phyloP scores from a whole-genome alignment of 192 early-diverging fungal genomes.

The Coemansia sp. region DNA sequence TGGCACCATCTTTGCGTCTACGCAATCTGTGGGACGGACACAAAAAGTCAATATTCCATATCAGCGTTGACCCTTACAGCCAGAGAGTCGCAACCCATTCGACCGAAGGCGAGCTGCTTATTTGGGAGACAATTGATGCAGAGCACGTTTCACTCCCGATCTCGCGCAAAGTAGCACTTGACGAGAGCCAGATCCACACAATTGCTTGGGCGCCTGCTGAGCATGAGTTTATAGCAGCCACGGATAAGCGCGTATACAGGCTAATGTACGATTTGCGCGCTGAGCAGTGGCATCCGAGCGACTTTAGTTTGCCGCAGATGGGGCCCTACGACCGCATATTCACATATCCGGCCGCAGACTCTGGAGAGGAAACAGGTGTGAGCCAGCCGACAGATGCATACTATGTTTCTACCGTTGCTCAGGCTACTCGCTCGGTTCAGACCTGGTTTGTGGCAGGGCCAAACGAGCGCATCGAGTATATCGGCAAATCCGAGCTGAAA shows the following conservation, averaged over 20 bases:
- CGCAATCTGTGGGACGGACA: conserved; percentile 49
- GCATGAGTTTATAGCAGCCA: conserved; percentile 52
- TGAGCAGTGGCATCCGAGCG: conserved; percentile 38
- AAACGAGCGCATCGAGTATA: conserved; percentile 14
- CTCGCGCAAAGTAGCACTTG: conserved; percentile 45
- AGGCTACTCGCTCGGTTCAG: conserved; percentile 24
- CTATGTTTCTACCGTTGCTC: conserved; percentile 40
- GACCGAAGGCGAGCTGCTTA: conserved; percentile 47
- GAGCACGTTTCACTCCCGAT: conserved; percentile 7
- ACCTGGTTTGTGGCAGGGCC: conserved; percentile 37
- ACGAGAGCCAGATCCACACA: conserved; percentile 39
- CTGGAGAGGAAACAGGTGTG: neutral
- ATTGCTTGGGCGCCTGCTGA: conserved; percentile 54
- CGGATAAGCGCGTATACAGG: conserved; percentile 36
- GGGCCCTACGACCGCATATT: conserved; percentile 47
- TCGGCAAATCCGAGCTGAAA: conserved; percentile 18
- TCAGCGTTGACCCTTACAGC: conserved; percentile 54
- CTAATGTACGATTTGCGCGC: conserved; percentile 19
- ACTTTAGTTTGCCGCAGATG: conserved; percentile 25
- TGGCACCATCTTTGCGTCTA: conserved; percentile 8
- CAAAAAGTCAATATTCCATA: conserved; percentile 48
- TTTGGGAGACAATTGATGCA: conserved; percentile 34
- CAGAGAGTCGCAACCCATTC: conserved; percentile 48
- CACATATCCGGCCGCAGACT: conserved; percentile 26
- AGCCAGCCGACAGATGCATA: conserved; percentile 16